Evolutionary conservation across 2,329 filamentous ascomycete genomes (phyloP).

Genomic region (Colletotrichum liriopes): DNA sequence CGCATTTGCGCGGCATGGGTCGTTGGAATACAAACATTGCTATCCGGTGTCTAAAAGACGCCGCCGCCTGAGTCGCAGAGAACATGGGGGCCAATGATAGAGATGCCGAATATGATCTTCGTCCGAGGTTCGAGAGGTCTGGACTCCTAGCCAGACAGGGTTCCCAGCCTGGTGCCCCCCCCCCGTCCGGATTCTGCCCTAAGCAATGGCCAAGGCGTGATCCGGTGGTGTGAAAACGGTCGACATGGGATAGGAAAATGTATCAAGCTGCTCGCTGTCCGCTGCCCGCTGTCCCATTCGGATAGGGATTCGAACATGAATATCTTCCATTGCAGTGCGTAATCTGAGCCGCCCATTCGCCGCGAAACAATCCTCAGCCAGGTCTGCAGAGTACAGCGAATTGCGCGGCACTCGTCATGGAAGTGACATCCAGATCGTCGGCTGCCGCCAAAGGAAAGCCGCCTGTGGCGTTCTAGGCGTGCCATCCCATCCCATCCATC

Average conservation of each 20-base stretch:
- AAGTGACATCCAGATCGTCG: conserved; percentile 23
- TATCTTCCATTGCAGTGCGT: background rate
- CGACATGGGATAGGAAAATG: background rate
- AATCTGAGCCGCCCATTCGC: background rate
- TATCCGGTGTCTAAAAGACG: background rate
- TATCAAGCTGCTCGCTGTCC: background rate
- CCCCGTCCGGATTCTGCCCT: conserved; percentile 11
- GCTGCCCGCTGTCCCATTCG: background rate
- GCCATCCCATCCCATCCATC: conserved; percentile 16
- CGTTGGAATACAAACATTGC: background rate
- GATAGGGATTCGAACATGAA: background rate
- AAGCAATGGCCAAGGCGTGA: conserved; percentile 26
- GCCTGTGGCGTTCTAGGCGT: conserved; percentile 25
- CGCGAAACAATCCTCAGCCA: background rate
- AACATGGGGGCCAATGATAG: conserved; percentile 22
- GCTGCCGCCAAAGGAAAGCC: background rate
- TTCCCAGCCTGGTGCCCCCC: conserved; percentile 7
- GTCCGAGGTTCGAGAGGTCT: conserved; percentile 33
- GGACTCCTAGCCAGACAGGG: conserved; percentile 32
- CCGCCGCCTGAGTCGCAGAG: conserved; percentile 24
- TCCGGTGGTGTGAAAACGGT: conserved; percentile 15
- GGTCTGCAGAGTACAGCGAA: background rate
- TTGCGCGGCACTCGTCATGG: conserved; percentile 1
- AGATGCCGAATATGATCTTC: conserved; percentile 30
- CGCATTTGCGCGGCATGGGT: conserved; percentile 11